Conservation (phyloP, 2,329 filamentous ascomycete genomes). For the Sporothrix pseudoabietina region DNA sequence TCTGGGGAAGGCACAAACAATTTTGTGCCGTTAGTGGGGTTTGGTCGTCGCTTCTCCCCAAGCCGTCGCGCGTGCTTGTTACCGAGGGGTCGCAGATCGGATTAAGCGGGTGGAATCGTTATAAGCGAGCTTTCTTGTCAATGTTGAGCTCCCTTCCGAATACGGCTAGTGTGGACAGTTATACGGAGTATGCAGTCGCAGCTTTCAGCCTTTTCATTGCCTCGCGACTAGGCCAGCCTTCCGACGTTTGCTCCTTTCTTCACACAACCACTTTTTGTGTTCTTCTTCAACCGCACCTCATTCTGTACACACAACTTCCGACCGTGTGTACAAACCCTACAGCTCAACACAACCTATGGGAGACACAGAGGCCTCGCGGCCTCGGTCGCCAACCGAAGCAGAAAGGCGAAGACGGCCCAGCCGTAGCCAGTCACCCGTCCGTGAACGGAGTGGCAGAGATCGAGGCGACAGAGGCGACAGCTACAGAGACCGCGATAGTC, state of each 20-base stretch:
- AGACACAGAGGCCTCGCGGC: constrained; percentile 21
- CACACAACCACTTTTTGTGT: neutral
- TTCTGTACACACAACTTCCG: neutral
- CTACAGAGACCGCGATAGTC: constrained; percentile 31
- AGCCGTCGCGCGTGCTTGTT: neutral
- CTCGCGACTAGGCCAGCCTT: neutral
- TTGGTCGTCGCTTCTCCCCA: neutral
- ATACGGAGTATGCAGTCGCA: neutral
- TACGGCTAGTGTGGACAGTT: neutral
- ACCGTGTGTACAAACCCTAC: neutral
- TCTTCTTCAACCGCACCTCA: neutral
- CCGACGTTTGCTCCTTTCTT: neutral
- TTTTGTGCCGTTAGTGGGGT: constrained; percentile 6
- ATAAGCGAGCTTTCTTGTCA: neutral
- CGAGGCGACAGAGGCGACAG: neutral
- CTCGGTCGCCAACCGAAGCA: constrained; percentile 24
- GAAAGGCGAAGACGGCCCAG: constrained; percentile 20
- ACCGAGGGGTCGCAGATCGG: constrained; percentile 2
- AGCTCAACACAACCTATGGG: neutral
- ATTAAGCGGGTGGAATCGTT: neutral
- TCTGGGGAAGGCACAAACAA: constrained; percentile 6
- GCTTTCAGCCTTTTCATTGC: constrained; percentile 11
- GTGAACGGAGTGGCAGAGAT: neutral
- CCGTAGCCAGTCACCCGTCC: constrained; percentile 28
- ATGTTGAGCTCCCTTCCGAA: neutral